phyloP scores from a whole-genome alignment of 768 basidiomycete species.

The Agaricus subrufescens region DNA sequence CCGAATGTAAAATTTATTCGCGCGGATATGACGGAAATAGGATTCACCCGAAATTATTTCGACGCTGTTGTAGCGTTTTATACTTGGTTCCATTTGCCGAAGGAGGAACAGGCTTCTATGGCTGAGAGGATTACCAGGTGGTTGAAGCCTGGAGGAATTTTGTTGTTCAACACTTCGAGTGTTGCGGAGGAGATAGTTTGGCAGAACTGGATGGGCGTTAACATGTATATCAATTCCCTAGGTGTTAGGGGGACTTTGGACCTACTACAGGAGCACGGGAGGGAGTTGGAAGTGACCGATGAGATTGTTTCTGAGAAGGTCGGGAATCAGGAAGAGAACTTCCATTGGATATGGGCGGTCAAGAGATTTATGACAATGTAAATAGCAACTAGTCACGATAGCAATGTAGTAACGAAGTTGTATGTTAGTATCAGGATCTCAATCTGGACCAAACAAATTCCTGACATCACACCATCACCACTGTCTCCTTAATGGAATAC shows the following conservation, averaged over 20 bases:
- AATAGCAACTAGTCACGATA: no score
- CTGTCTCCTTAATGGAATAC: not conserved
- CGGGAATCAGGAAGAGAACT: slow-evolving; percentile 18
- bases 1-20: slow-evolving; percentile 20
- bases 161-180: slow-evolving; percentile 17
- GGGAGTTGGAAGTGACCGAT: slow-evolving; percentile 17
- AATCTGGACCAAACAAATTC: not conserved
- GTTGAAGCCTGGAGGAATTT: slow-evolving; percentile 22
- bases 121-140: slow-evolving; percentile 20
- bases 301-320: slow-evolving; percentile 20
- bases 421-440: no score
- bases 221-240: slow-evolving; percentile 20
- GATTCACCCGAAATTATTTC: slow-evolving; percentile 13
- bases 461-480: not conserved
- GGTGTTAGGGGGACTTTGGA: slow-evolving; percentile 22
- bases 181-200: slow-evolving; percentile 14
- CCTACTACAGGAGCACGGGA: slow-evolving; percentile 15
- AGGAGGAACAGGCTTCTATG: slow-evolving; percentile 23
- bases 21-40: slow-evolving; percentile 21
- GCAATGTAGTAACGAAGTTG: no score
- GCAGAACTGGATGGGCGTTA: slow-evolving; percentile 21
- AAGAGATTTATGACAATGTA: not conserved
- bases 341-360: slow-evolving; percentile 21
- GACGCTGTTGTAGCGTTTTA: slow-evolving; percentile 25
- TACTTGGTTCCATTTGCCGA: slow-evolving; percentile 20